Evolutionary conservation across 192 early-diverging fungal genomes (phyloP), one percentile per base, ranked within the genome.

Genomic region (Cetraspora pellucida): DNA sequence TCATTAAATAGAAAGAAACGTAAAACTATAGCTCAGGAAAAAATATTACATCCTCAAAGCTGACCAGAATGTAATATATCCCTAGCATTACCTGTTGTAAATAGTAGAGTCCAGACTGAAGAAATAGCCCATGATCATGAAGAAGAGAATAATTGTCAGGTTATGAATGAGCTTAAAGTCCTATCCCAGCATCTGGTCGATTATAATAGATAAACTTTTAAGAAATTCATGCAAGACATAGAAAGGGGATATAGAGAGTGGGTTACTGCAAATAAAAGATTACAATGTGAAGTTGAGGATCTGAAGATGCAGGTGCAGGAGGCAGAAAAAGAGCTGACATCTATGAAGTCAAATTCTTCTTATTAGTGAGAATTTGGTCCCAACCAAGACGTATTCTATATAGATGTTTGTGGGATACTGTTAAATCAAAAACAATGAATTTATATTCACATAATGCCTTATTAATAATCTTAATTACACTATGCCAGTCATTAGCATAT

Each of bases 361-460:
- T 25, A 25, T 28, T 27, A 65, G 21, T 55, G 7, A 65, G 1
- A 31, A 37, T 17, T 37, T 13, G 8, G 27, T 65, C 30, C 63
- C 23, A 65, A 5, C 63, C 23, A 16, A 65, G 2, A 30, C 61
- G 11, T 27, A 65, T 65, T 2, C 63, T 65, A 2, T 65, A 27
- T 9, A 27, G 30, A 37, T 65, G 5, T 2, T 65, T 27, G 25
- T 0, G 23, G 28, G 16, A 16, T 28, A 65, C 63, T 0, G 16
- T 28, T 65, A 65, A 31, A 65, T 65, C 23, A 16, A 64, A 64
- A 64, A 64, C 28, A 64, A 64, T 64, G 28, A 64, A 64, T 31
- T 64, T 64, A 7, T 64, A 13, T 25, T 64, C 61, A 64, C 11
- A 64, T 64, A 64, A 64, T 7, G 2, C 2, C 30, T 64, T 64